Conservation (phyloP, 495 filamentous ascomycete genomes). For the Penicillium argentinense region DNA sequence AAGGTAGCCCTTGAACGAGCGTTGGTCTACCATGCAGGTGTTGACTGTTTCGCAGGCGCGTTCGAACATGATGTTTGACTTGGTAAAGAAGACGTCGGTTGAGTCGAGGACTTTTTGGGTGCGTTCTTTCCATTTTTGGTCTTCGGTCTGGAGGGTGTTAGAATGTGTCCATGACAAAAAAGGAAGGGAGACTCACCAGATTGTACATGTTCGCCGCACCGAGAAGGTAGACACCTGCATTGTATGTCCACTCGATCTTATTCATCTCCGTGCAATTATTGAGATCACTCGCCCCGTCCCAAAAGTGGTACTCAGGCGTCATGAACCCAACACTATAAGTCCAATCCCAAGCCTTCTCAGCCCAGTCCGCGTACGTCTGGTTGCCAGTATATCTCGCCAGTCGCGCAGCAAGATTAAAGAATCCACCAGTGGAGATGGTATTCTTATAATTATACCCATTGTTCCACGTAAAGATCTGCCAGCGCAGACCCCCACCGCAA, state of each 20-base stretch:
- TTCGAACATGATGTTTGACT: slow-evolving; percentile 61
- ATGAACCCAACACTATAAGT: slow-evolving; percentile 61
- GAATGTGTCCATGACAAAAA: not conserved
- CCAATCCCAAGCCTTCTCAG: slow-evolving; percentile 76
- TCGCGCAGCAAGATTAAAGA: slow-evolving; percentile 77
- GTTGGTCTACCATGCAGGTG: slow-evolving; percentile 70
- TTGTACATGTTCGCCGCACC: slow-evolving; percentile 44
- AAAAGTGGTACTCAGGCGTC: slow-evolving; percentile 58
- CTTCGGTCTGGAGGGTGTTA: slow-evolving; percentile 22
- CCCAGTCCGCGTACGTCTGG: slow-evolving; percentile 74
- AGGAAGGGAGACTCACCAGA: slow-evolving; percentile 21
- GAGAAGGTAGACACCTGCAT: slow-evolving; percentile 35
- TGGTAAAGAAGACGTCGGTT: slow-evolving; percentile 52
- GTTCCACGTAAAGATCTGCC: slow-evolving; percentile 84
- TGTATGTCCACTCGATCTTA: slow-evolving; percentile 42
- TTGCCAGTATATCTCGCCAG: slow-evolving; percentile 77
- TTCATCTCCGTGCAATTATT: slow-evolving; percentile 39
- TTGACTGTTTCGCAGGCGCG: slow-evolving; percentile 53
- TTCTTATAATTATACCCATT: slow-evolving; percentile 83
- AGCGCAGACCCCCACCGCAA: slow-evolving; percentile 72
- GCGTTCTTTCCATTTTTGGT: slow-evolving; percentile 57
- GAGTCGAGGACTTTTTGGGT: slow-evolving; percentile 58
- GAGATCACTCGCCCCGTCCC: slow-evolving; percentile 58
- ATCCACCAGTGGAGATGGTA: slow-evolving; percentile 74
- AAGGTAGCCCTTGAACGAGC: slow-evolving; percentile 84